phyloP scores from a whole-genome alignment of 208 protist species.

The Leishmania turanica region DNA sequence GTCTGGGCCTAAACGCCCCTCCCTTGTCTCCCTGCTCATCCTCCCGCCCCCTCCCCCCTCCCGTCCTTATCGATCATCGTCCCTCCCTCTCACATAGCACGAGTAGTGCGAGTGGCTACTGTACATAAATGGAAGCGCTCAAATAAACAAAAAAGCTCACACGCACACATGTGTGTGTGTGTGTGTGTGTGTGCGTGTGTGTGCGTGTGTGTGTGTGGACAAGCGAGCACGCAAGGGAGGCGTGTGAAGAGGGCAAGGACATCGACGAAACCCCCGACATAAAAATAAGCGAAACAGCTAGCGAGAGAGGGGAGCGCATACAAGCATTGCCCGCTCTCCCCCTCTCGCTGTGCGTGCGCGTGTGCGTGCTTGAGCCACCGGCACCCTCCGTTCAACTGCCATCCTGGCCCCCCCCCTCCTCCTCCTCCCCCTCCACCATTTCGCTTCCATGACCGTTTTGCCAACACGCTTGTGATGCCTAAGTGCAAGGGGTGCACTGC shows the following conservation, averaged over 20 bases:
- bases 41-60: not conserved
- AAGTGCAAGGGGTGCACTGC: not conserved
- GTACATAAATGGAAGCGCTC: not conserved
- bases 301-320: too few species aligned
- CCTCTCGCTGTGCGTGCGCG: not conserved
- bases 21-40: not conserved
- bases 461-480: not conserved
- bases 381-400: not conserved
- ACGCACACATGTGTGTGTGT: too few species aligned
- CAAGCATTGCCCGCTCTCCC: not conserved
- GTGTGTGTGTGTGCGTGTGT: too few species aligned
- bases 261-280: too few species aligned
- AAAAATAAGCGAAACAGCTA: too few species aligned
- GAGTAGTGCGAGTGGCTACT: not conserved
- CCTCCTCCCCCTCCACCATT: too few species aligned
- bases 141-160: too few species aligned
- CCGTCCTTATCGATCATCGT: not conserved
- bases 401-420: not conserved
- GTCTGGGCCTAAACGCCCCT: not conserved
- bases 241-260: too few species aligned
- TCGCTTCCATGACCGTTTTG: not conserved
- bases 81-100: not conserved
- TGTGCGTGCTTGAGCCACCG: not conserved
- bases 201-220: too few species aligned
- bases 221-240: too few species aligned